Percentiles rank a stretch among this genome's conserved stretches.
Evolutionary conservation across 345 rosid genomes (phyloP).

Genomic region (Cardiospermum halicacabum): DNA sequence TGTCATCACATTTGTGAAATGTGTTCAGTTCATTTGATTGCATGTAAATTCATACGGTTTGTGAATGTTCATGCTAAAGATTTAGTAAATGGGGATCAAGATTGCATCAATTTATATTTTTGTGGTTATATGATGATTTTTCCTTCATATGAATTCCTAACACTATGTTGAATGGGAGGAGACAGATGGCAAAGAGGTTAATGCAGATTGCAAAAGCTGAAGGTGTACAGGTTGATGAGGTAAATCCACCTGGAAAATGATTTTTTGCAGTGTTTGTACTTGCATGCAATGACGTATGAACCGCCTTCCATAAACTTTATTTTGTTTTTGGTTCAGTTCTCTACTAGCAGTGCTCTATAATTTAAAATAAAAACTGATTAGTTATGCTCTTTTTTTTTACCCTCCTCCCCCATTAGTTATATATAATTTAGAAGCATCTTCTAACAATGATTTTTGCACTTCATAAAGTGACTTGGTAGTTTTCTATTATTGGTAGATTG

Average conservation of each 20-base stretch:
- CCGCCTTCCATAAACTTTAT: slow-evolving; percentile 2
- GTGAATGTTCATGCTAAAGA: background rate
- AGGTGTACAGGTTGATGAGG: slow-evolving; percentile 81
- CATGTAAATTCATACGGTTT: background rate
- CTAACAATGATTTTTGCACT: too few species aligned
- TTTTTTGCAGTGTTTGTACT: background rate
- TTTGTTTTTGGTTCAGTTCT: background rate
- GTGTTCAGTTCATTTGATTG: background rate
- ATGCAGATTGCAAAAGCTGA: slow-evolving; percentile 76
- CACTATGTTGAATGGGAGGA: slow-evolving; percentile 22
- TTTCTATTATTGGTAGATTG: slow-evolving; percentile 43
- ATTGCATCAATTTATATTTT: slow-evolving; percentile 1
- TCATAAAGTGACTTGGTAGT: background rate
- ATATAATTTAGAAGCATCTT: too few species aligned
- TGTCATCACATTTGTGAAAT: background rate
- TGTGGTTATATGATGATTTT: background rate
- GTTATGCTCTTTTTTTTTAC: background rate
- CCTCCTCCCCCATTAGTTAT: background rate
- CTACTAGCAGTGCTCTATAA: background rate
- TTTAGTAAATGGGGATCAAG: background rate
- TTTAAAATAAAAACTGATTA: background rate
- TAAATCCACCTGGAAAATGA: slow-evolving; percentile 16
- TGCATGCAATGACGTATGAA: background rate
- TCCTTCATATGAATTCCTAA: slow-evolving; percentile 14
- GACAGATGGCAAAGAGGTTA: slow-evolving; percentile 93